Conservation (phyloP, 2,329 filamentous ascomycete genomes). For the Colletotrichum coccodes region DNA sequence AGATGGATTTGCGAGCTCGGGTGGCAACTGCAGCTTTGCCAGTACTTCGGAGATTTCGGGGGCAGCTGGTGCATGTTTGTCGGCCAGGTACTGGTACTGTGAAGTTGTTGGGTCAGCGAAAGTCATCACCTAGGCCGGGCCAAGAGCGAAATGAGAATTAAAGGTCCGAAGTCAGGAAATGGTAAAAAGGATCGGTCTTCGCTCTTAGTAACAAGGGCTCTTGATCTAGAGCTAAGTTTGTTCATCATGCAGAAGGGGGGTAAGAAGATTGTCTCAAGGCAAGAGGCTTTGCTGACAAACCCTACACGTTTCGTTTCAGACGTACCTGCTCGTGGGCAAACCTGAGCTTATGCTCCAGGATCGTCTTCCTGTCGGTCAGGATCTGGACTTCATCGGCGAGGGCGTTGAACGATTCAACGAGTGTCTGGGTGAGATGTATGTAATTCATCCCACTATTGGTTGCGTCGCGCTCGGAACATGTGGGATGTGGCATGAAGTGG, state of each 20-base stretch:
- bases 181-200: slow-evolving; percentile 68
- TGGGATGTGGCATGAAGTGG: slow-evolving; percentile 30
- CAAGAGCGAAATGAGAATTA: slow-evolving; percentile 25
- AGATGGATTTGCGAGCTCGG: slow-evolving; percentile 58
- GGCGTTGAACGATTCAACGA: slow-evolving; percentile 72
- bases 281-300: slow-evolving; percentile 30
- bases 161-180: slow-evolving; percentile 50
- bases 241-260: slow-evolving; percentile 50
- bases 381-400: slow-evolving; percentile 73
- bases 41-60: slow-evolving; percentile 74
- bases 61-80: slow-evolving; percentile 74
- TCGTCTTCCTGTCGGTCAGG: slow-evolving; percentile 70
- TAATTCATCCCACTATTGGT: slow-evolving; percentile 51
- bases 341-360: slow-evolving; percentile 73
- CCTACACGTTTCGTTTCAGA: slow-evolving; percentile 27
- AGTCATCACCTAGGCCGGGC: slow-evolving; percentile 2
- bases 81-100: slow-evolving; percentile 72
- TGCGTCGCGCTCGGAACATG: slow-evolving; percentile 29
- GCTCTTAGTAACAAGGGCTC: slow-evolving; percentile 66
- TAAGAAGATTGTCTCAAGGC: slow-evolving; percentile 17
- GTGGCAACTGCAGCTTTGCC: slow-evolving; percentile 73
- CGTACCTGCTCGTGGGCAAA: slow-evolving; percentile 75
- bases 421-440: slow-evolving; percentile 61
- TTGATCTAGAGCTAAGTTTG: slow-evolving; percentile 85
- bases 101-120: slow-evolving; percentile 34